phyloP scores from a whole-genome alignment of 176 grass and related monocot genomes.

The Phragmites australis region DNA sequence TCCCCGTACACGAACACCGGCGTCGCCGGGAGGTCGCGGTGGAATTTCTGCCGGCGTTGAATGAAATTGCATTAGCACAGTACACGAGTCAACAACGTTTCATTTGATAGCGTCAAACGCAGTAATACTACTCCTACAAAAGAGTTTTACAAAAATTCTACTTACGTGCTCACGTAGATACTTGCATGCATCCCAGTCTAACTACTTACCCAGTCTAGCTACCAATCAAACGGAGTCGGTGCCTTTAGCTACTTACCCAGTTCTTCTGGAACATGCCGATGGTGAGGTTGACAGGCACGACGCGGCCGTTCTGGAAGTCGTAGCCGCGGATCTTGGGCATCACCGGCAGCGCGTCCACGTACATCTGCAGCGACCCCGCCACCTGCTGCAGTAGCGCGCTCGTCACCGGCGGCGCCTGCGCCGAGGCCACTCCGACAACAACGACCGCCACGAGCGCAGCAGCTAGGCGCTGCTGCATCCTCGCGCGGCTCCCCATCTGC shows the following conservation, averaged over 20 bases:
- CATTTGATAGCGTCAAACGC: too few species aligned
- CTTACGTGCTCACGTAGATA: too few species aligned
- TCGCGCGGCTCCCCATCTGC: neutral
- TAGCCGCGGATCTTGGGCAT: constrained; percentile 58
- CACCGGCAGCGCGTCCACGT: constrained; percentile 54
- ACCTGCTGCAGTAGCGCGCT: constrained; percentile 37
- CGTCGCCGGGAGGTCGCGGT: constrained; percentile 64
- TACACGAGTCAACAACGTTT: neutral
- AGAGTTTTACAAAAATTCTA: too few species aligned
- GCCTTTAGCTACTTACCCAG: constrained; percentile 23
- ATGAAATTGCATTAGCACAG: neutral
- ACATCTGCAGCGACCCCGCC: constrained; percentile 51
- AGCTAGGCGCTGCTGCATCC: neutral
- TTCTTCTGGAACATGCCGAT: constrained; percentile 64
- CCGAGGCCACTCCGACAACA: neutral
- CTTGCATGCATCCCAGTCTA: too few species aligned
- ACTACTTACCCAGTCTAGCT: too few species aligned
- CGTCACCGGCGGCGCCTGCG: neutral
- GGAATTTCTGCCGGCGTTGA: constrained; percentile 62
- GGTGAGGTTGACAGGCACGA: constrained; percentile 53
- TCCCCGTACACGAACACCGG: constrained; percentile 67
- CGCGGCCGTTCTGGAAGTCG: neutral
- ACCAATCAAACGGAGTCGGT: too few species aligned
- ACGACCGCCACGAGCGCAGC: neutral
- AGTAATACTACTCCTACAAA: too few species aligned